Percentiles rank a stretch among this genome's conserved stretches.
These are phyloP conservation scores for Acanthamoeba castellanii DNA, from an alignment of 208 protist genomes.

Conservation along the genomic window DNA sequence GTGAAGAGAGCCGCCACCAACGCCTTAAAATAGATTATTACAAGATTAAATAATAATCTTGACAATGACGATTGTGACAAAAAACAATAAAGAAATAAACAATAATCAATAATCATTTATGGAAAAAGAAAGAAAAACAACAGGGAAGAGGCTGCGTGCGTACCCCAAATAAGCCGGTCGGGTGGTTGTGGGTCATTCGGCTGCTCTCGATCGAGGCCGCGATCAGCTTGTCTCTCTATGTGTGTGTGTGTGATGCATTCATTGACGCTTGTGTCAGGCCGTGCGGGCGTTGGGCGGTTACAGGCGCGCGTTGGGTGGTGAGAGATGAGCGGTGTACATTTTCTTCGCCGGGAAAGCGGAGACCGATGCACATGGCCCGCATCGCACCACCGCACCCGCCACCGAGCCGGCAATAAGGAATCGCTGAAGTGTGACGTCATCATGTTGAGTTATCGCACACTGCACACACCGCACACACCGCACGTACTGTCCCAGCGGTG, in stretches of 20 bases:
- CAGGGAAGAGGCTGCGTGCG: no score
- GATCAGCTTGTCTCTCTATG: slow-evolving; percentile 49
- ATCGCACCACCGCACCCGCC: slow-evolving; percentile 81
- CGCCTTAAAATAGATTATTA: neutral
- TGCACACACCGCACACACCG: neutral
- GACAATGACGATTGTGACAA: no score
- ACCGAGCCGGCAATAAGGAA: slow-evolving; percentile 42
- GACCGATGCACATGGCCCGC: slow-evolving; percentile 82
- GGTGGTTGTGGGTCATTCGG: slow-evolving; percentile 81
- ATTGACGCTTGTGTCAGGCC: no score
- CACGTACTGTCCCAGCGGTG: neutral
- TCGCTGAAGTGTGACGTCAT: neutral
- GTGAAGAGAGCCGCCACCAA: slow-evolving; percentile 75
- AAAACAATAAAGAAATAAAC: neutral
- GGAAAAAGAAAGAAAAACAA: neutral
- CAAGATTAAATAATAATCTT: no score
- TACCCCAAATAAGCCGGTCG: slow-evolving; percentile 80
- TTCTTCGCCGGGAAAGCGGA: slow-evolving; percentile 64
- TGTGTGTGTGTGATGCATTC: no score
- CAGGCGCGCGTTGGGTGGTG: no score
- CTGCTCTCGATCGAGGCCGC: slow-evolving; percentile 75
- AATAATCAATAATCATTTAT: no score
- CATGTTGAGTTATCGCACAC: no score
- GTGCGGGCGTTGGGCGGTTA: no score
- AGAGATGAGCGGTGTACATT: neutral